phyloP scores from a whole-genome alignment of 2,329 filamentous ascomycete species.

The Penicillium occitanis region DNA sequence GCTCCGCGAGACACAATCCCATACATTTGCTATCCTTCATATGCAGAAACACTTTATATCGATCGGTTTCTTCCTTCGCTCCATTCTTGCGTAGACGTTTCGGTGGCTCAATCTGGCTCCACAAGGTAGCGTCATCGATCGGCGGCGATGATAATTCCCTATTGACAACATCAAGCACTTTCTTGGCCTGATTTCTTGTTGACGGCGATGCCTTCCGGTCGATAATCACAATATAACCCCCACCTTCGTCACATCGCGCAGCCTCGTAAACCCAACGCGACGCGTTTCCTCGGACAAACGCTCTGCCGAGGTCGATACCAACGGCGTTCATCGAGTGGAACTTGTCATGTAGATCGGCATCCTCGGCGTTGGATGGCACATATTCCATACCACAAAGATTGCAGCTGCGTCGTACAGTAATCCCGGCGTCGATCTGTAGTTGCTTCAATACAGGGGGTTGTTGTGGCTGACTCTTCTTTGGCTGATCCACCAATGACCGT shows the following conservation, averaged over 20 bases:
- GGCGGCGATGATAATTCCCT: conserved; percentile 61
- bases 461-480: conserved; percentile 32
- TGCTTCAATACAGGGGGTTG: conserved; percentile 50
- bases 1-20: conserved; percentile 61
- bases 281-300: conserved; percentile 54
- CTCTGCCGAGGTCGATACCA: conserved; percentile 61
- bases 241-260: conserved; percentile 49
- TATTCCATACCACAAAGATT: conserved; percentile 66
- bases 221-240: conserved; percentile 58
- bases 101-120: conserved; percentile 50
- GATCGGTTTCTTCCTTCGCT: conserved; percentile 43
- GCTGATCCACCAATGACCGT: conserved; percentile 40
- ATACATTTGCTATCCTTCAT: conserved; percentile 62
- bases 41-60: conserved; percentile 63
- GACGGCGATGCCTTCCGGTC: conserved; percentile 54
- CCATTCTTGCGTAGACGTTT: conserved; percentile 38
- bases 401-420: conserved; percentile 58
- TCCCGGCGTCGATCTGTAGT: conserved; percentile 61
- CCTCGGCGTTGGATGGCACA: conserved; percentile 60
- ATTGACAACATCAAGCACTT: conserved; percentile 62
- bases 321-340: conserved; percentile 63
- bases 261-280: conserved; percentile 54
- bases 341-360: conserved; percentile 62
- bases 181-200: conserved; percentile 54
- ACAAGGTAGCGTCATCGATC: conserved; percentile 58